These are phyloP conservation scores for Marchantia polymorpha DNA, from an alignment of 225 moss, liverwort and hornwort genomes.

Conservation along the genomic window DNA sequence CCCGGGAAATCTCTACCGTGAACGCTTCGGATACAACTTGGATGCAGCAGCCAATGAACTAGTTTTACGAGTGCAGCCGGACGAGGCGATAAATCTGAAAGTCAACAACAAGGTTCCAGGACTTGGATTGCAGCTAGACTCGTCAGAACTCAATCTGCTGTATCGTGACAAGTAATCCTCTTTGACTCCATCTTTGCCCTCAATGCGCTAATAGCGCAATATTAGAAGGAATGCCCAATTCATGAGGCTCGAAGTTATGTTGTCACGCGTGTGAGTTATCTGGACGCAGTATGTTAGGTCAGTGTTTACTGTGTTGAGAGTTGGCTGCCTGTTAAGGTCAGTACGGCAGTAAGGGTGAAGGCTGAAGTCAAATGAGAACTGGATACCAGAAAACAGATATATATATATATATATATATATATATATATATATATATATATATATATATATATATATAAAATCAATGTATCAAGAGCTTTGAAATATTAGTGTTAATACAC, in stretches of 20 bases:
- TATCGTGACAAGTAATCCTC: constrained; percentile 65
- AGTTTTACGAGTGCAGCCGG: constrained; percentile 74
- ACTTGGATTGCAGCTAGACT: constrained; percentile 69
- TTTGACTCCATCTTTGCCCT: neutral
- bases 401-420: no score
- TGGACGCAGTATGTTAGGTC: no score
- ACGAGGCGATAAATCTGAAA: constrained; percentile 76
- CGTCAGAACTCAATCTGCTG: constrained; percentile 76
- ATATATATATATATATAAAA: no score
- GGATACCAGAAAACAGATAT: no score
- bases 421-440: no score
- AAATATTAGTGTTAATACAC: no score
- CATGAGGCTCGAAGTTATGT: neutral
- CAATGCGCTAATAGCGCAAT: neutral
- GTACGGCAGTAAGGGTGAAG: no score
- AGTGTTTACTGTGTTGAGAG: no score
- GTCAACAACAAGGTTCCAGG: constrained; percentile 97
- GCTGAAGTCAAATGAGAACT: no score
- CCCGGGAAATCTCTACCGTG: constrained; percentile 85
- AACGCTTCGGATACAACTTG: constrained; percentile 61
- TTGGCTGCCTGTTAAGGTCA: no score
- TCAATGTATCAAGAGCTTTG: no score
- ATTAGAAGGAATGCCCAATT: neutral
- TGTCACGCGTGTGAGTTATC: no score
- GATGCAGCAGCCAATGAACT: constrained; percentile 74